These are phyloP conservation scores for Hippophae rhamnoides DNA, from an alignment of 306 rosid species.

Conservation along the genomic window DNA sequence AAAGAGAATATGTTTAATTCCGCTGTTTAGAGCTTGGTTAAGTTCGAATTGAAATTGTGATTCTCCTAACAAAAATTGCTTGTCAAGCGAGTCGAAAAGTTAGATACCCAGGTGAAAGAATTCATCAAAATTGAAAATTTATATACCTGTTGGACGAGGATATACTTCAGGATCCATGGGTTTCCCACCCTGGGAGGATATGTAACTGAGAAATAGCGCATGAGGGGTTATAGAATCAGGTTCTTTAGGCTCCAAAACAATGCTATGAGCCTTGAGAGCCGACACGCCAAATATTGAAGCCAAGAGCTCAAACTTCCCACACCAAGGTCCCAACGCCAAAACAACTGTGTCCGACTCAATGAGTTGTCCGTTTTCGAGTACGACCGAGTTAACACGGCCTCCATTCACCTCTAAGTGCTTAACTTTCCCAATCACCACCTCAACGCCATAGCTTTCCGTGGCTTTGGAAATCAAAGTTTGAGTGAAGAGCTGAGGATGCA, in stretches of 20 bases:
- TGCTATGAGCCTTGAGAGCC: slow-evolving; percentile 69
- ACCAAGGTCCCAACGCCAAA: slow-evolving; percentile 84
- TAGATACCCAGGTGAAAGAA: not conserved
- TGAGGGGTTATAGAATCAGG: slow-evolving; percentile 51
- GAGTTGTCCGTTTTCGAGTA: slow-evolving; percentile 49
- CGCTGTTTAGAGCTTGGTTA: too few species aligned
- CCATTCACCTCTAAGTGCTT: slow-evolving; percentile 36
- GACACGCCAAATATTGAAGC: slow-evolving; percentile 51
- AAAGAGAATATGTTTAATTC: too few species aligned
- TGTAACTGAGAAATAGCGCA: slow-evolving; percentile 59
- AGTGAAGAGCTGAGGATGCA: slow-evolving; percentile 69
- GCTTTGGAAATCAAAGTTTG: slow-evolving; percentile 50
- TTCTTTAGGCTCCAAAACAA: slow-evolving; percentile 66
- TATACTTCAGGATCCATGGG: slow-evolving; percentile 77
- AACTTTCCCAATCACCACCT: slow-evolving; percentile 63
- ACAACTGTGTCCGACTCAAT: slow-evolving; percentile 63
- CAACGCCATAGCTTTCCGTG: slow-evolving; percentile 45
- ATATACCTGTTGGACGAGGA: slow-evolving; percentile 82
- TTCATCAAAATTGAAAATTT: not conserved
- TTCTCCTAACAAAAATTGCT: too few species aligned
- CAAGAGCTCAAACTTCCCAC: slow-evolving; percentile 44
- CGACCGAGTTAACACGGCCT: slow-evolving; percentile 40
- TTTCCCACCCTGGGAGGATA: slow-evolving; percentile 26
- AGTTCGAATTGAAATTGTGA: too few species aligned
- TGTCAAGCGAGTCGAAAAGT: not conserved